Evolutionary conservation across 2,329 filamentous ascomycete genomes (phyloP).

Genomic region (Penicillium sp.): DNA sequence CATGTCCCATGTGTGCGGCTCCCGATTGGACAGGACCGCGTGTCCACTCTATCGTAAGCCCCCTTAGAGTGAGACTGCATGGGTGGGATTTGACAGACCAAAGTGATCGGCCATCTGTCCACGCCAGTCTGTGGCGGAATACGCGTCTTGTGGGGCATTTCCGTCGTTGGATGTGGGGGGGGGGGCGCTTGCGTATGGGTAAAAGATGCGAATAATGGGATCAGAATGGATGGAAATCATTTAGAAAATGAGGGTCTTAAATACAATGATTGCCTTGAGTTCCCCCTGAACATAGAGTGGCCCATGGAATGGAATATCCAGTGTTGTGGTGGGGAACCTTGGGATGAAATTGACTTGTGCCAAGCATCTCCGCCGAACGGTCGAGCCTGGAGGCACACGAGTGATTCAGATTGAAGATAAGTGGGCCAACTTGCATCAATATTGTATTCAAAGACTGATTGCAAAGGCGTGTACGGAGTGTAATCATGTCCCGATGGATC

Average conservation of each 20-base stretch:
- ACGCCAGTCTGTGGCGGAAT: background rate
- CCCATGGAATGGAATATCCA: background rate
- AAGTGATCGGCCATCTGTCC: background rate
- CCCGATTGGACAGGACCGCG: background rate
- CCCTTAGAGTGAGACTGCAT: background rate
- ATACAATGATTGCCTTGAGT: too few species aligned
- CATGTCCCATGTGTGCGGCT: background rate
- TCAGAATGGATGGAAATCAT: too few species aligned
- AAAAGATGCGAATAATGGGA: background rate
- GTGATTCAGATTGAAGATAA: background rate
- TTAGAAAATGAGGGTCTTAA: too few species aligned
- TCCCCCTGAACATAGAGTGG: too few species aligned
- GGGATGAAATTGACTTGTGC: background rate
- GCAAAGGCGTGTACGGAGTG: background rate
- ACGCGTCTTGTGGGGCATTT: conserved; percentile 3
- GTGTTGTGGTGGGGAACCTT: background rate
- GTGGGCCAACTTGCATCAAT: background rate
- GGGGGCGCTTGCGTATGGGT: background rate
- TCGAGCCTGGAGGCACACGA: background rate
- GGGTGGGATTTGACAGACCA: background rate
- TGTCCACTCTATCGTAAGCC: background rate
- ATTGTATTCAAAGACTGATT: background rate
- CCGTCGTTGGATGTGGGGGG: background rate
- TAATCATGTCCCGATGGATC: background rate
- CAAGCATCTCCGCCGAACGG: conserved; percentile 1